Conservation (phyloP, 2,329 filamentous ascomycete genomes). For the Calonectria henricotiae region DNA sequence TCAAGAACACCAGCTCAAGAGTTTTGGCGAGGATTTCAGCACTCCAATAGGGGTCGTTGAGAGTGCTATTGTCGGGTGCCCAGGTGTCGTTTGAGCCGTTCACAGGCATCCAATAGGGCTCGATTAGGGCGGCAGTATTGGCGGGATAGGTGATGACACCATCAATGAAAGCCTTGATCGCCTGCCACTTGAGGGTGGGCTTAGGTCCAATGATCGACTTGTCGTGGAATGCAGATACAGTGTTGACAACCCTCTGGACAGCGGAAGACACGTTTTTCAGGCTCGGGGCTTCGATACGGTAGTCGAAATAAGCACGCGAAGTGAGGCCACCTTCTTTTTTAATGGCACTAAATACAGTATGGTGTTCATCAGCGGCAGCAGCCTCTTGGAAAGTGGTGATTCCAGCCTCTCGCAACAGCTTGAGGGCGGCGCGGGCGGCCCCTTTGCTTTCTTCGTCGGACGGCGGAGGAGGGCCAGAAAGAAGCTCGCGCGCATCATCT, state of each 20-base stretch:
- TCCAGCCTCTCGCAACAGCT: conserved; percentile 50
- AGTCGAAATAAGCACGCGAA: conserved; percentile 52
- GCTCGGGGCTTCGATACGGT: conserved; percentile 48
- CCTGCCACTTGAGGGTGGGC: conserved; percentile 52
- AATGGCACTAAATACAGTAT: conserved; percentile 44
- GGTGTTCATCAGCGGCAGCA: conserved; percentile 36
- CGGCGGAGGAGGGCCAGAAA: conserved; percentile 45
- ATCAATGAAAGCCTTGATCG: conserved; percentile 52
- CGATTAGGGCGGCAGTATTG: conserved; percentile 52
- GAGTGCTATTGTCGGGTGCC: conserved; percentile 44
- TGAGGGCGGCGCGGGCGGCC: conserved; percentile 49
- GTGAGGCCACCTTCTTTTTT: conserved; percentile 45
- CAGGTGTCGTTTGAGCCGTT: conserved; percentile 44
- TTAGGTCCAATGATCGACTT: conserved; percentile 37
- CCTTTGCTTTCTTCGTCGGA: conserved; percentile 44
- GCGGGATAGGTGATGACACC: conserved; percentile 53
- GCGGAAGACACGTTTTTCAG: conserved; percentile 34
- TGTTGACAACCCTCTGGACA: conserved; percentile 38
- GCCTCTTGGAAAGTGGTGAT: conserved; percentile 54
- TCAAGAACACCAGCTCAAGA: conserved; percentile 47
- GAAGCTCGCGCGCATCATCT: conserved; percentile 45
- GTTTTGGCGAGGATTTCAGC: conserved; percentile 47
- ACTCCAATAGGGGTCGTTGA: conserved; percentile 53
- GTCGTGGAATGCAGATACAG: conserved; percentile 38
- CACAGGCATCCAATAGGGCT: conserved; percentile 49